A percentile compares a stretch with the other conserved stretches of the same genome.
phyloP scores from a whole-genome alignment of 108 stramenopile genomes.

The Nannochloropsis salina region DNA sequence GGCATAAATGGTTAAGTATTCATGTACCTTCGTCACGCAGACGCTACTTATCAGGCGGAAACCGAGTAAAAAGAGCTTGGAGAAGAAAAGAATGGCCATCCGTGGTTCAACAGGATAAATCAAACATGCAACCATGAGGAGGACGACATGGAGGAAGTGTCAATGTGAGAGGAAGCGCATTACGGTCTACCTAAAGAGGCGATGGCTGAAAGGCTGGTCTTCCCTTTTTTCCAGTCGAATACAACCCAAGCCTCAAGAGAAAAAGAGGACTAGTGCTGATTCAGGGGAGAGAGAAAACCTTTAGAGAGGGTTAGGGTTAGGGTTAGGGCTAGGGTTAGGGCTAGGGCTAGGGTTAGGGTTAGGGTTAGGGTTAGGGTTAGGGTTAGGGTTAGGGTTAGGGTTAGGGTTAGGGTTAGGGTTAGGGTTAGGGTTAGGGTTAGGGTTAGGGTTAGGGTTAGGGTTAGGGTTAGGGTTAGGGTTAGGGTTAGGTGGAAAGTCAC shows the following conservation, averaged over 20 bases:
- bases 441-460: slow-evolving; percentile 11
- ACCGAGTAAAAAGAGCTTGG: too few relatives aligned
- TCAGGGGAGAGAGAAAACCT: background rate
- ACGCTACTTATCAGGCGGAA: too few relatives aligned
- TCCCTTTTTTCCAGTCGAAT: too few relatives aligned
- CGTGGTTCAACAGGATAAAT: too few relatives aligned
- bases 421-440: slow-evolving; percentile 24
- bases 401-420: slow-evolving; percentile 29
- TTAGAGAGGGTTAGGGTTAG: slow-evolving; percentile 18
- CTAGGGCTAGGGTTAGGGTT: slow-evolving; percentile 13
- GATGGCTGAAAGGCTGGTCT: background rate
- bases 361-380: slow-evolving; percentile 28
- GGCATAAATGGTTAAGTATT: too few relatives aligned
- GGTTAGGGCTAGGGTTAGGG: slow-evolving; percentile 21
- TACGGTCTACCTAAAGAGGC: background rate
- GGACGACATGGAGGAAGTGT: too few relatives aligned
- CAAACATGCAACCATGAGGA: too few relatives aligned
- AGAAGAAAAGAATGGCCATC: too few relatives aligned
- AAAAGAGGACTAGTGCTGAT: background rate
- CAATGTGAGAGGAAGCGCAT: too few relatives aligned
- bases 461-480: slow-evolving; percentile 12
- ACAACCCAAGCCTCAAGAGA: too few relatives aligned
- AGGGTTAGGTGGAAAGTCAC: background rate
- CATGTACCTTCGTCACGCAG: too few relatives aligned
- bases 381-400: slow-evolving; percentile 28